These are phyloP conservation scores for Phallus indusiatus DNA, from an alignment of 768 basidiomycete species.

Conservation along the genomic window DNA sequence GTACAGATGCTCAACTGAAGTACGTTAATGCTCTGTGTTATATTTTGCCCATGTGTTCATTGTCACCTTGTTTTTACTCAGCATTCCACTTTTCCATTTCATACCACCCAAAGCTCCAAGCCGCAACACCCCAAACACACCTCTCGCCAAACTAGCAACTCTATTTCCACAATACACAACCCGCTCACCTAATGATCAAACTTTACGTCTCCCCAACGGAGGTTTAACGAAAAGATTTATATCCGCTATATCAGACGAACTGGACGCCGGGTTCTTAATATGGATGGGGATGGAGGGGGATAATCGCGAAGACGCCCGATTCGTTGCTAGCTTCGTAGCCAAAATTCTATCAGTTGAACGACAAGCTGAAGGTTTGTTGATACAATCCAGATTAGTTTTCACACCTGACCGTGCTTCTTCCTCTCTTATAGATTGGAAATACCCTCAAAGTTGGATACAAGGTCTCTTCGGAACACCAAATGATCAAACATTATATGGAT, in stretches of 20 bases:
- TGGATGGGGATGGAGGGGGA: constrained; percentile 81
- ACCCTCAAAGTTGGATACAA: constrained; percentile 55
- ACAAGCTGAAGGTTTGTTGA: constrained; percentile 12
- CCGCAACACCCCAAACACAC: constrained; percentile 33
- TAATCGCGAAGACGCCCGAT: constrained; percentile 57
- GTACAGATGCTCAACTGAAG: constrained; percentile 74
- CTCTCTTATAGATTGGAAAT: constrained; percentile 37
- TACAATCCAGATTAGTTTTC: not conserved
- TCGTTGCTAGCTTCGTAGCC: constrained; percentile 41
- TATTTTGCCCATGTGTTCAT: not conserved
- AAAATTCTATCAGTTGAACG: constrained; percentile 36
- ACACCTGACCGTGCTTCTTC: not conserved
- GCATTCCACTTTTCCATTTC: constrained; percentile 59
- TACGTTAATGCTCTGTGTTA: constrained; percentile 29
- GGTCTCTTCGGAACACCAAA: constrained; percentile 67
- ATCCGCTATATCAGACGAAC: constrained; percentile 38
- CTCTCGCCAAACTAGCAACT: constrained; percentile 28
- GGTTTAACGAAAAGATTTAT: constrained; percentile 64
- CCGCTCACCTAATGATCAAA: constrained; percentile 28
- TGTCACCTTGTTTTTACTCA: constrained; percentile 17
- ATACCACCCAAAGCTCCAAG: constrained; percentile 24
- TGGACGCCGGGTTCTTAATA: constrained; percentile 50
- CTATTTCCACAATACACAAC: constrained; percentile 43
- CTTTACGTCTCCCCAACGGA: constrained; percentile 50
- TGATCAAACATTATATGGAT: constrained; percentile 66